Conservation (phyloP, 495 filamentous ascomycete species). For the Hypoxylon rickii region DNA sequence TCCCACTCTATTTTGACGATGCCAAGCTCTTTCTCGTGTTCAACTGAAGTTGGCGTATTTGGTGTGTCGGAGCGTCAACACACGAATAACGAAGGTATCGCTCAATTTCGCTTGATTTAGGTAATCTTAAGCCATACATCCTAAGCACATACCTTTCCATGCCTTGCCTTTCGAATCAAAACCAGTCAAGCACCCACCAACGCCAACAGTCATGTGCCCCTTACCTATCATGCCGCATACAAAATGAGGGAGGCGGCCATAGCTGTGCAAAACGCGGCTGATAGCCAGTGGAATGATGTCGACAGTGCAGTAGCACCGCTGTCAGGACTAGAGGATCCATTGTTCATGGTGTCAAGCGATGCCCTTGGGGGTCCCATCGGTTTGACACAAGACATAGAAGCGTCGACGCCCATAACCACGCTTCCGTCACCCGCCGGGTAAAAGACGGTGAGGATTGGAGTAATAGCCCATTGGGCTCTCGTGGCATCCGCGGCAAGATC, state of each 20-base stretch:
- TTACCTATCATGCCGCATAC: constrained; percentile 2
- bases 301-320: constrained; percentile 6
- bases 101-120: too few relatives aligned
- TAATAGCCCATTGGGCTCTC: constrained; percentile 17
- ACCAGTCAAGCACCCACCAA: background rate
- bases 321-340: constrained; percentile 5
- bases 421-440: constrained; percentile 17
- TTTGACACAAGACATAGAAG: constrained; percentile 31
- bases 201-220: too few relatives aligned
- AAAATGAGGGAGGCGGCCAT: constrained; percentile 2
- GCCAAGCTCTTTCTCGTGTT: too few relatives aligned
- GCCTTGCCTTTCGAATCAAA: background rate
- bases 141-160: too few relatives aligned
- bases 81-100: too few relatives aligned
- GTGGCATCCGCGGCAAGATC: constrained; percentile 1
- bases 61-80: too few relatives aligned
- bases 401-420: constrained; percentile 10
- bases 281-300: background rate
- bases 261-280: background rate
- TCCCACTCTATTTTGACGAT: background rate
- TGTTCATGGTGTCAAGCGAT: constrained; percentile 21
- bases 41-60: too few relatives aligned
- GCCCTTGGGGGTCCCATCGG: constrained; percentile 24
- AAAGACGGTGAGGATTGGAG: constrained; percentile 32
- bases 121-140: too few relatives aligned